Conservation (phyloP, 345 rosid species). For the Boechera divaricarpa region DNA sequence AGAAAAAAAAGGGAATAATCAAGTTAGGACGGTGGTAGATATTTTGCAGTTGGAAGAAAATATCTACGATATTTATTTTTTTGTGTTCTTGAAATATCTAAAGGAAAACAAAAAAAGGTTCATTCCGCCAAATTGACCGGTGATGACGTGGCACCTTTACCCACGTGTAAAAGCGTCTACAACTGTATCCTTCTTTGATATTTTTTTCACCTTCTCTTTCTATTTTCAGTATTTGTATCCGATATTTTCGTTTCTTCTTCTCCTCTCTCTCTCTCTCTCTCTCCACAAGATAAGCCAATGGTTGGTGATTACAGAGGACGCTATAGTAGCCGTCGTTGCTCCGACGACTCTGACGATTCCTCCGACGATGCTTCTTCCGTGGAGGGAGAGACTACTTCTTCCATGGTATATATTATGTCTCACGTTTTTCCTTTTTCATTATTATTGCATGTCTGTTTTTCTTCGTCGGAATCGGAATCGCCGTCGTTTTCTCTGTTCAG, state of each 20-base stretch:
- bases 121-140: slow-evolving; percentile 21
- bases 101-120: background rate
- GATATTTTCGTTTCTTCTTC: background rate
- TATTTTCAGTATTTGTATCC: background rate
- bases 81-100: slow-evolving; percentile 21
- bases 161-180: slow-evolving; percentile 80
- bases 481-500: background rate
- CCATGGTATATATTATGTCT: slow-evolving; percentile 32
- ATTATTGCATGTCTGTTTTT: slow-evolving; percentile 30
- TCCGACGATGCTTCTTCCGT: slow-evolving; percentile 41
- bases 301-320: slow-evolving; percentile 46
- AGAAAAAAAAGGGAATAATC: background rate
- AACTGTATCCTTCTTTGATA: slow-evolving; percentile 53
- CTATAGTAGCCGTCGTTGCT: slow-evolving; percentile 41
- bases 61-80: slow-evolving; percentile 44
- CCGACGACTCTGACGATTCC: slow-evolving; percentile 43
- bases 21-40: slow-evolving; percentile 36
- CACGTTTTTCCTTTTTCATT: background rate
- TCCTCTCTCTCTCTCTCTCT: background rate
- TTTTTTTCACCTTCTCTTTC: background rate
- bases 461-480: background rate
- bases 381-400: slow-evolving; percentile 41
- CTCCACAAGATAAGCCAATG: slow-evolving; percentile 14
- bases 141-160: slow-evolving; percentile 57
- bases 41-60: slow-evolving; percentile 30